Conservation (phyloP, 2,329 filamentous ascomycete genomes). For the Penicillium rolfsii region DNA sequence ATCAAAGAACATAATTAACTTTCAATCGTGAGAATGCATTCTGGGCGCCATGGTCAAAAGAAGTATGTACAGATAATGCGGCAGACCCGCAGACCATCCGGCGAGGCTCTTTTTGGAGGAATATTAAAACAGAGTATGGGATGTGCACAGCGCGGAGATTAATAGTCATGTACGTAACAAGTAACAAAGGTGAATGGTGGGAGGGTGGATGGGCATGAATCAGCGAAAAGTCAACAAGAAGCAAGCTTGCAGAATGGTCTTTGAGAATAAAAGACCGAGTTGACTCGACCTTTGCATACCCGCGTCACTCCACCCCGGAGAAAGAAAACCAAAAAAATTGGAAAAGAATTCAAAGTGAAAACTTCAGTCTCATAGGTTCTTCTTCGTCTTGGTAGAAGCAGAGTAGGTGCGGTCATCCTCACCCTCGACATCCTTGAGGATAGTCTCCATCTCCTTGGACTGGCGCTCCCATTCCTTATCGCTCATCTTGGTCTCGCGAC, state of each 20-base stretch:
- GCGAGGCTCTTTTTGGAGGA: neutral
- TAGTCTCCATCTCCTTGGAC: slow-evolving; percentile 72
- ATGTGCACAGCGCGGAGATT: slow-evolving; percentile 20
- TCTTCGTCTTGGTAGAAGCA: slow-evolving; percentile 41
- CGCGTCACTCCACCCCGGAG: neutral
- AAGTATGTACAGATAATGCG: slow-evolving; percentile 27
- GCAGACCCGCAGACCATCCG: slow-evolving; percentile 3
- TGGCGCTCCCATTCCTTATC: slow-evolving; percentile 79
- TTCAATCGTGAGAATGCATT: slow-evolving; percentile 22
- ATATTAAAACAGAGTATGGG: slow-evolving; percentile 25
- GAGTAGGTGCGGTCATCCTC: slow-evolving; percentile 52
- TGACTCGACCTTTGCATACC: neutral
- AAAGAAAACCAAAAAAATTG: neutral
- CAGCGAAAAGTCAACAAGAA: neutral
- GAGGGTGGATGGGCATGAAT: neutral
- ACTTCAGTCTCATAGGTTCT: slow-evolving; percentile 38
- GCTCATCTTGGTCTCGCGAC: slow-evolving; percentile 82
- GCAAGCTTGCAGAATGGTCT: neutral
- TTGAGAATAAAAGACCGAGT: neutral
- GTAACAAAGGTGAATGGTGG: neutral
- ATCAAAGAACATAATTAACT: neutral
- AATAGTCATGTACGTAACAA: slow-evolving; percentile 20
- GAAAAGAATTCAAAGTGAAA: slow-evolving; percentile 1
- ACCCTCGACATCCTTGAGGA: slow-evolving; percentile 74
- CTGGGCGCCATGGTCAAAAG: slow-evolving; percentile 9